phyloP scores from a whole-genome alignment of 345 rosid genomes.

The Eucalyptus pumila region DNA sequence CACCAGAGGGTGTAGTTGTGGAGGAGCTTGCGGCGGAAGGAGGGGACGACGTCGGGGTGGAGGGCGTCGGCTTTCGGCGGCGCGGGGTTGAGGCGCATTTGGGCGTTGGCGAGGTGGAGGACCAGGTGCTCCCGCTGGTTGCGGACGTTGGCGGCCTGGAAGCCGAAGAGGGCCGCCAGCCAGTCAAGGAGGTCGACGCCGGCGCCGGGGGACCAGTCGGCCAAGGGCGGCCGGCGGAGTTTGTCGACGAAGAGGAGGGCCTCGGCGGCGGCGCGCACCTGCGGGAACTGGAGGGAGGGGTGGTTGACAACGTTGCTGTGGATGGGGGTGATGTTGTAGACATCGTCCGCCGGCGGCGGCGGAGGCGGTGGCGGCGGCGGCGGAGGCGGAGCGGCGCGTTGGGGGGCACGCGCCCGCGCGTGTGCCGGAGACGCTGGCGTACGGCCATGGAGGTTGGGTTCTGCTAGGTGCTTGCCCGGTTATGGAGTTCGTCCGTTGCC shows the following conservation, averaged over 20 bases:
- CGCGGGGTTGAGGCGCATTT: constrained; percentile 59
- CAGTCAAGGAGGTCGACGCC: constrained; percentile 71
- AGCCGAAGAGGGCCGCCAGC: constrained; percentile 59
- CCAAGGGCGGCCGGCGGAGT: constrained; percentile 51
- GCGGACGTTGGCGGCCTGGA: constrained; percentile 62
- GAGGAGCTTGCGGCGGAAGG: constrained; percentile 53
- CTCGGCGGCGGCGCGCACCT: constrained; percentile 63
- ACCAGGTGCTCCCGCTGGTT: constrained; percentile 86
- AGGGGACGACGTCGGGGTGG: constrained; percentile 43
- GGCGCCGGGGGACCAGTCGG: constrained; percentile 19
- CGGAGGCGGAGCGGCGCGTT: too few relatives aligned
- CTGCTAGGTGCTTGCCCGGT: fast-evolving
- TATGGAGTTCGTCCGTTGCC: not conserved
- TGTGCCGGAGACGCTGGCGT: constrained; percentile 19
- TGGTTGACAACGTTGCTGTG: constrained; percentile 49
- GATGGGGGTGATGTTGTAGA: constrained; percentile 71
- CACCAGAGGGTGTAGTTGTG: constrained; percentile 70
- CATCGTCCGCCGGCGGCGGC: constrained; percentile 2
- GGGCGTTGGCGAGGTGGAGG: constrained; percentile 78
- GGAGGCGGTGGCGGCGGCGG: not conserved
- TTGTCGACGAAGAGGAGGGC: constrained; percentile 45
- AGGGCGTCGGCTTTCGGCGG: constrained; percentile 35
- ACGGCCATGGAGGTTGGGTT: not conserved
- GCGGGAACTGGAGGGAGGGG: constrained; percentile 66
- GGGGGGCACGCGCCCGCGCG: constrained; percentile 1